A percentile compares a stretch with the other conserved stretches of the same genome.
These are phyloP conservation scores for Ceratocystis variospora DNA, from an alignment of 2,329 filamentous ascomycete species.

Conservation along the genomic window DNA sequence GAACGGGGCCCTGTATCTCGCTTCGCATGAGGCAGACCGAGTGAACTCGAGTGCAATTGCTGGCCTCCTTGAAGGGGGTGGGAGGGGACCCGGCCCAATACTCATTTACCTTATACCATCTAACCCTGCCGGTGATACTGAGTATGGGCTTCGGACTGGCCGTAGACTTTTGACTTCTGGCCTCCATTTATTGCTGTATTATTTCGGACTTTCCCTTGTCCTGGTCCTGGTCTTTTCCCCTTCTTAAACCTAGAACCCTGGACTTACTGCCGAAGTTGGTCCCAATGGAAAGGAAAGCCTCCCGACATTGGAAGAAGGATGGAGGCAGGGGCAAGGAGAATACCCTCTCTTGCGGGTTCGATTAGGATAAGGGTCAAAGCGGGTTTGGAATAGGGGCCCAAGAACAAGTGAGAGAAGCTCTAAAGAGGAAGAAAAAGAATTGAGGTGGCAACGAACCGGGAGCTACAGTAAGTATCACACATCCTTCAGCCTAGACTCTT, in stretches of 20 bases:
- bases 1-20: neutral
- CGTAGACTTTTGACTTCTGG: neutral
- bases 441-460: neutral
- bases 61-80: neutral
- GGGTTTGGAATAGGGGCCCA: neutral
- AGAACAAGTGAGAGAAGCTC: neutral
- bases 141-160: neutral
- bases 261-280: neutral
- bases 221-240: neutral
- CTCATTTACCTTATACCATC: neutral
- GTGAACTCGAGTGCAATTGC: no score
- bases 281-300: slow-evolving; percentile 7
- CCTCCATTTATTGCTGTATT: neutral
- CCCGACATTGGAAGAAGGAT: slow-evolving; percentile 4
- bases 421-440: neutral
- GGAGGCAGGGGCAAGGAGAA: neutral
- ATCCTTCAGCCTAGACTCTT: neutral
- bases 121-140: neutral
- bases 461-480: neutral
- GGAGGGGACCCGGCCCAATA: neutral
- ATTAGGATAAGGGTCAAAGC: neutral
- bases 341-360: neutral
- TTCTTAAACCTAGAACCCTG: neutral
- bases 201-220: neutral
- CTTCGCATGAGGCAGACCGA: neutral